Conservation (phyloP, 1,284 basidiomycete genomes). For the Hymenochaete sp. region DNA sequence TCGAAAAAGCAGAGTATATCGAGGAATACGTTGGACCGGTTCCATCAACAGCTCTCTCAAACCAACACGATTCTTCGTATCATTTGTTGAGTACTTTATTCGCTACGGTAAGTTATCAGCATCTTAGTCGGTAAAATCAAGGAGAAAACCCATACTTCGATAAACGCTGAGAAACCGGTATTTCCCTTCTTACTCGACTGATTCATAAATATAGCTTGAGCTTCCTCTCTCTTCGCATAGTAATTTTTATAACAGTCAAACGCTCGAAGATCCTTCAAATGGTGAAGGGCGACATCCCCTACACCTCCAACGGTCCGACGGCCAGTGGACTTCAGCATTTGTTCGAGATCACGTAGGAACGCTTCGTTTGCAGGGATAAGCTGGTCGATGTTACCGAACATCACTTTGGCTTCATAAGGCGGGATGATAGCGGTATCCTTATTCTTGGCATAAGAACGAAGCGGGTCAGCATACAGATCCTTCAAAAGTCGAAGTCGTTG, state of each 20-base stretch:
- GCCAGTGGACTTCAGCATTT: slow-evolving; percentile 57
- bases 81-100: slow-evolving; percentile 82
- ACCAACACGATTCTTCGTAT: slow-evolving; percentile 78
- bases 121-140: slow-evolving; percentile 17
- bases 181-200: slow-evolving; percentile 71
- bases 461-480: slow-evolving; percentile 80
- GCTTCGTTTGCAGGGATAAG: slow-evolving; percentile 82
- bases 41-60: slow-evolving; percentile 95
- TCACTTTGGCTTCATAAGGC: slow-evolving; percentile 81
- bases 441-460: slow-evolving; percentile 76
- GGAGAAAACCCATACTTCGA: slow-evolving; percentile 55
- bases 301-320: slow-evolving; percentile 52
- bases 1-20: slow-evolving; percentile 91
- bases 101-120: slow-evolving; percentile 39
- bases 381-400: slow-evolving; percentile 91
- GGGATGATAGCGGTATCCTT: slow-evolving; percentile 84
- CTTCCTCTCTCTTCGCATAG: slow-evolving; percentile 89
- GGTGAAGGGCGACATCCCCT: slow-evolving; percentile 79
- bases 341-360: slow-evolving; percentile 80
- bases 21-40: slow-evolving; percentile 97
- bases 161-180: slow-evolving; percentile 66
- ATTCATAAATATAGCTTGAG: slow-evolving; percentile 80
- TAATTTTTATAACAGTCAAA: slow-evolving; percentile 91
- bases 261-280: slow-evolving; percentile 73
- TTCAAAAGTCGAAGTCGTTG: slow-evolving; percentile 64